Evolutionary conservation across 805 yeast species (phyloP), one percentile per base, ranked within the genome.

Genomic region (Metschnikowia proteae): DNA sequence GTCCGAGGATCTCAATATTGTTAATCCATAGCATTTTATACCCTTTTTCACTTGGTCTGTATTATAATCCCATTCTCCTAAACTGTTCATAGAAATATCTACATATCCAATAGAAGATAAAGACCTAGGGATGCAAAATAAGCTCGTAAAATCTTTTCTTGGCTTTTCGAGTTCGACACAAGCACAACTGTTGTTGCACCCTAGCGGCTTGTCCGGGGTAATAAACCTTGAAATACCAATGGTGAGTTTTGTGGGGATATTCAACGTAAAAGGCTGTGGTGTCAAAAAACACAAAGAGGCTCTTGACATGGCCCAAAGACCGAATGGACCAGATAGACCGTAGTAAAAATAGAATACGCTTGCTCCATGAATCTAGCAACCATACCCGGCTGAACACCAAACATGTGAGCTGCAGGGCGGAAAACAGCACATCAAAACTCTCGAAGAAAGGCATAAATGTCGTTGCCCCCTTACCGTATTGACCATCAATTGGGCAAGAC

Each of bases 191-290:
- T 70, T 94, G 99, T 72, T 94, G 99, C 23, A 90, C 83, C 99
- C 99, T 94, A 68, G 97, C 86, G 5, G 98, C 97, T 71, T 94
- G 98, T 37, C 87, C 82, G 52, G 94, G 73, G 65, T 94, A 94
- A 64, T 86, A 94, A 10, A 82, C 66, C 71, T 94, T 94, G 73
- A 86, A 86, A 48, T 76, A 72, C 52, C 72, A 76, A 48, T 79
- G 84, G 61, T 86, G 87, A 31, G 84, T 75, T 51, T 79, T 74
- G 70, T 94, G 98, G 5, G 99, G 99, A 65, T 85, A 92, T 26
- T 79, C 71, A 51, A 65, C 76, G 67, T 89, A 94, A 74, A 92
- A 86, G 32, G 88, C 82, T 3, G 81, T 74, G 3, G 97, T 94
- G 63, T 87, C 79, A 68, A 94, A 94, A 62, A 75, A 85, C 98